A percentile compares a stretch with the other conserved stretches of the same genome.
Conservation (phyloP, 2,329 filamentous ascomycete genomes). For the Neofusicoccum laricinum region DNA sequence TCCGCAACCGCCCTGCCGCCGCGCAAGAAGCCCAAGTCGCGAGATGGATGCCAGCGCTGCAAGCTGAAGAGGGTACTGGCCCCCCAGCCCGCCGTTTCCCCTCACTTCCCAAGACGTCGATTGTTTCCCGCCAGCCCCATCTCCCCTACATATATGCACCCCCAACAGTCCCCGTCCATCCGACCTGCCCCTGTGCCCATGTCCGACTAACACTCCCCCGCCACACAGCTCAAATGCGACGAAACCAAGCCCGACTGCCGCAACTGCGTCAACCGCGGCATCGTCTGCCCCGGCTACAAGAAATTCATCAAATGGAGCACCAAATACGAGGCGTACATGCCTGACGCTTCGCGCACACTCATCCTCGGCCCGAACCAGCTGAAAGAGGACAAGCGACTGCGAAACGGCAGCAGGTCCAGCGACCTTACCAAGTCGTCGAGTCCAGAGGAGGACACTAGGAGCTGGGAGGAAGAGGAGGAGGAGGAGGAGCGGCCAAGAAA, state of each 20-base stretch:
- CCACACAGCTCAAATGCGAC: slow-evolving; percentile 42
- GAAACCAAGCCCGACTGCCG: slow-evolving; percentile 42
- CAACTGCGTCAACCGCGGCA: slow-evolving; percentile 43
- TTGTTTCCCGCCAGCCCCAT: background rate
- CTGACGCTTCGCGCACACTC: slow-evolving; percentile 19
- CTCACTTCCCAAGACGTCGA: background rate
- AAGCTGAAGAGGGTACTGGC: slow-evolving; percentile 24
- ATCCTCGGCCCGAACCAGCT: slow-evolving; percentile 5
- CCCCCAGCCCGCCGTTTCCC: background rate
- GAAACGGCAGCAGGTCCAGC: background rate
- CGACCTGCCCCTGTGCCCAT: no score
- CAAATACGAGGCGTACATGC: slow-evolving; percentile 47
- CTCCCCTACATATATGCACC: background rate
- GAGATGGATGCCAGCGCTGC: slow-evolving; percentile 28
- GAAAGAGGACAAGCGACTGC: background rate
- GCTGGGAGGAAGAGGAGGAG: background rate
- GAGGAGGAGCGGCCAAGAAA: background rate
- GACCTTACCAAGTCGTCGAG: background rate
- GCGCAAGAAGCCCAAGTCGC: slow-evolving; percentile 27
- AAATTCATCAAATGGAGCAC: slow-evolving; percentile 48
- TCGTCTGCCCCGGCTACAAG: slow-evolving; percentile 47
- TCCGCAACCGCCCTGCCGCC: background rate
- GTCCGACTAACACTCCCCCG: slow-evolving; percentile 10
- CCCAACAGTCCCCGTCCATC: no score
- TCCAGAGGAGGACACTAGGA: background rate